These are phyloP conservation scores for Wakefieldia striispora DNA, from an alignment of 768 basidiomycete genomes.

Conservation along the genomic window DNA sequence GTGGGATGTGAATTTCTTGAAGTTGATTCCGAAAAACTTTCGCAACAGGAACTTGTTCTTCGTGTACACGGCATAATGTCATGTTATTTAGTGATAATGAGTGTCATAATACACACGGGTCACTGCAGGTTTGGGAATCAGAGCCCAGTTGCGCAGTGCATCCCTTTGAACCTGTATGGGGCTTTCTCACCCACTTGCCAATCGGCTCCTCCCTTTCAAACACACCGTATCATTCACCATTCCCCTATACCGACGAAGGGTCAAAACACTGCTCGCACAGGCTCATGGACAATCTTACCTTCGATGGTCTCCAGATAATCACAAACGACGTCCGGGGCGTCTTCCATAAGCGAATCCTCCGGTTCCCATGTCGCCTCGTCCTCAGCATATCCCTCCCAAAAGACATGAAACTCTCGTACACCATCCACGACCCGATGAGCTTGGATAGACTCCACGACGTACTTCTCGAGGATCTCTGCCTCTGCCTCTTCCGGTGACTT, in stretches of 20 bases:
- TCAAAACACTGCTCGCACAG: background rate
- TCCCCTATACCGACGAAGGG: slow-evolving; percentile 2
- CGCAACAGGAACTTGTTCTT: slow-evolving; percentile 56
- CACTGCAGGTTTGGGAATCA: slow-evolving; percentile 4
- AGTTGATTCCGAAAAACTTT: background rate
- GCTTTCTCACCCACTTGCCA: slow-evolving; percentile 8
- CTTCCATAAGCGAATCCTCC: slow-evolving; percentile 41
- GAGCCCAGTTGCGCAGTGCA: background rate
- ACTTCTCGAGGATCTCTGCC: slow-evolving; percentile 39
- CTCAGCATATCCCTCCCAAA: slow-evolving; percentile 55
- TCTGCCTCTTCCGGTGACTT: slow-evolving; percentile 34
- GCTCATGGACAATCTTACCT: slow-evolving; percentile 6
- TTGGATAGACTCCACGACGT: slow-evolving; percentile 39
- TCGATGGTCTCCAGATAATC: slow-evolving; percentile 35
- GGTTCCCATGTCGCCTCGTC: slow-evolving; percentile 61
- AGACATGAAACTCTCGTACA: slow-evolving; percentile 44
- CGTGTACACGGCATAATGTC: slow-evolving; percentile 49
- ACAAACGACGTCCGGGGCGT: slow-evolving; percentile 45
- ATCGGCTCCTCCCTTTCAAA: background rate
- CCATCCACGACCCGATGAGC: slow-evolving; percentile 37
- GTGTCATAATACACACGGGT: slow-evolving; percentile 1
- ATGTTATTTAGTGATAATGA: background rate
- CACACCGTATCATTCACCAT: slow-evolving; percentile 2
- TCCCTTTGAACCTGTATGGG: background rate
- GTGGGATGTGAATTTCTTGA: background rate